Percentiles rank a stretch among this genome's conserved stretches.
Evolutionary conservation across 768 basidiomycete genomes (phyloP).

Genomic region (Polyporus arcularius): DNA sequence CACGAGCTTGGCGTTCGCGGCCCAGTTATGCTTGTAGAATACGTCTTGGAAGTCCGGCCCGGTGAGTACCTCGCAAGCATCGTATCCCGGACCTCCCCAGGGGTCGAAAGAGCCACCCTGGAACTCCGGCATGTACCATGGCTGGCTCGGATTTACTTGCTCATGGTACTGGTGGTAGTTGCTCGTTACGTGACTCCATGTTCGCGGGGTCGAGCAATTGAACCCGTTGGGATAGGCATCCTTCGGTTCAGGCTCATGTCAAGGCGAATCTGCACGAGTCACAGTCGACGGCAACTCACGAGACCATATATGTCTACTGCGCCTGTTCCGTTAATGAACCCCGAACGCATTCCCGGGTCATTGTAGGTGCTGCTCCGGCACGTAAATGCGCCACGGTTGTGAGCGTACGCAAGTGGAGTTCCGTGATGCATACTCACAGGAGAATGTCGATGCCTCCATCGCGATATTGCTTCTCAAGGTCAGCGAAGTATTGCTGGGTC

Average conservation of each 20-base stretch:
- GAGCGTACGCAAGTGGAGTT: no score
- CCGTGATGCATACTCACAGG: constrained; percentile 4
- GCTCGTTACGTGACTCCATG: constrained; percentile 62
- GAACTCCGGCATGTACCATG: constrained; percentile 69
- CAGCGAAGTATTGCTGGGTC: constrained; percentile 26
- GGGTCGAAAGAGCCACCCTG: constrained; percentile 69
- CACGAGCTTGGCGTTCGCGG: constrained; percentile 77
- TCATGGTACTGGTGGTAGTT: constrained; percentile 68
- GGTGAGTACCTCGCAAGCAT: constrained; percentile 62
- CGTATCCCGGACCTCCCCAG: constrained; percentile 81
- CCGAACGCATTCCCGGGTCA: constrained; percentile 26
- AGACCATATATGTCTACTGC: constrained; percentile 33
- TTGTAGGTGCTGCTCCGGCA: constrained; percentile 33
- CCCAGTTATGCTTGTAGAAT: constrained; percentile 78
- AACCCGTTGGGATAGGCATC: constrained; percentile 80
- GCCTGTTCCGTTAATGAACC: constrained; percentile 34
- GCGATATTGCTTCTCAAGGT: constrained; percentile 24
- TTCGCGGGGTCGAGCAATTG: constrained; percentile 73
- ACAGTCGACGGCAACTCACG: constrained; percentile 11
- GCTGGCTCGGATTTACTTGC: constrained; percentile 47
- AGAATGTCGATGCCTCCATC: constrained; percentile 44
- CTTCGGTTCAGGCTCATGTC: no score
- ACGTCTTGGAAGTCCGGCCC: constrained; percentile 77
- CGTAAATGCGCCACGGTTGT: no score
- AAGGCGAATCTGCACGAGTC: no score